These are phyloP conservation scores for Brettanomyces sp. DNA, from an alignment of 805 yeast genomes.

Conservation along the genomic window DNA sequence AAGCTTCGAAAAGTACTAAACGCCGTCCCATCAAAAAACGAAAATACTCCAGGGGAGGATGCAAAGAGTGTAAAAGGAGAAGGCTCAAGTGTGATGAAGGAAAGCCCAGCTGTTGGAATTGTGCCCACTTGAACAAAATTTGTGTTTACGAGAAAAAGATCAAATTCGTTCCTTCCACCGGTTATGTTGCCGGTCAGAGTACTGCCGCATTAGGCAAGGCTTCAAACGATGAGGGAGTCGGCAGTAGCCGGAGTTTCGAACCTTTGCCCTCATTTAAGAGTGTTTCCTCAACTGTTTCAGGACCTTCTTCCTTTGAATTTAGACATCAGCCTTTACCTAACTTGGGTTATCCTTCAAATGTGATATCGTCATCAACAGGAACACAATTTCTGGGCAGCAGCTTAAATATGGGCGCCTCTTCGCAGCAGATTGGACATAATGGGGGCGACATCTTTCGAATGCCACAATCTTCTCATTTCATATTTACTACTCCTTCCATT, in stretches of 20 bases:
- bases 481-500: neutral
- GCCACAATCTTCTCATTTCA: neutral
- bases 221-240: neutral
- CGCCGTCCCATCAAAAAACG: constrained; percentile 23
- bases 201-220: constrained; percentile 1
- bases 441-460: neutral
- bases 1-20: neutral
- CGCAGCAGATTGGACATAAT: constrained; percentile 7
- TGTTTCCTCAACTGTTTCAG: neutral
- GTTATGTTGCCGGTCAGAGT: constrained; percentile 15
- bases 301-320: neutral
- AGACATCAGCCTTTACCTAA: neutral
- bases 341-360: neutral
- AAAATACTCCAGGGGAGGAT: constrained; percentile 35
- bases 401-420: neutral
- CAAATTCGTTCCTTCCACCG: constrained; percentile 24
- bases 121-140: constrained; percentile 26
- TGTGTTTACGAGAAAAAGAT: constrained; percentile 29
- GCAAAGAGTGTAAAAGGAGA: constrained; percentile 35
- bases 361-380: neutral
- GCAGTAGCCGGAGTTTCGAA: neutral
- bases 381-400: neutral
- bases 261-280: neutral
- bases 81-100: constrained; percentile 33
- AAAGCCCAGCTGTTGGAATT: constrained; percentile 33